A percentile compares a stretch with the other conserved stretches of the same genome.
These are phyloP conservation scores for Macadamia tetraphylla DNA, from an alignment of 164 flowering plant species.

Conservation along the genomic window DNA sequence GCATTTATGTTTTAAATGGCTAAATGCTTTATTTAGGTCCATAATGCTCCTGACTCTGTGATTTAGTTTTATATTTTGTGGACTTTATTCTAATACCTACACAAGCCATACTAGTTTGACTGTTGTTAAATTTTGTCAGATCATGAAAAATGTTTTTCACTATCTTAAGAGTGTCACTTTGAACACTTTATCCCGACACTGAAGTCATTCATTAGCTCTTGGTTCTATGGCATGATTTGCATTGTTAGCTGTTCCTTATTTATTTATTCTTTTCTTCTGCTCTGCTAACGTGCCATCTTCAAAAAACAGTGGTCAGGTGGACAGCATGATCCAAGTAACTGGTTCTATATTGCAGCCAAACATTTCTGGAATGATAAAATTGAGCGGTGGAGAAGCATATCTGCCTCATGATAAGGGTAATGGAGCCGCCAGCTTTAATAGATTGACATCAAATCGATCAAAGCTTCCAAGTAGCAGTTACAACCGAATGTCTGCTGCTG, in stretches of 20 bases:
- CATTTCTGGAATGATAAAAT: slow-evolving; percentile 85
- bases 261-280: background rate
- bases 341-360: slow-evolving; percentile 96
- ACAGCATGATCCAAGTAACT: slow-evolving; percentile 77
- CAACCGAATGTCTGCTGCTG: slow-evolving; percentile 57
- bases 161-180: background rate
- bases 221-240: too few species aligned
- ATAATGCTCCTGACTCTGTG: background rate
- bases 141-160: too few species aligned
- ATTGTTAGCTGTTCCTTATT: background rate
- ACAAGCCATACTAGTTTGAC: background rate
- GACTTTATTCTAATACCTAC: background rate
- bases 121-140: background rate
- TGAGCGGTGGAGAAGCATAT: slow-evolving; percentile 98
- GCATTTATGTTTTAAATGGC: background rate
- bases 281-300: slow-evolving; percentile 12
- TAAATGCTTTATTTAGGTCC: background rate
- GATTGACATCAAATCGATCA: slow-evolving; percentile 49
- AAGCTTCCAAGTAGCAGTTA: slow-evolving; percentile 42
- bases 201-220: too few species aligned
- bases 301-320: slow-evolving; percentile 86
- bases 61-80: background rate
- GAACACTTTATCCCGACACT: background rate
- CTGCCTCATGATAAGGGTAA: slow-evolving; percentile 93
- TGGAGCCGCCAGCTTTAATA: slow-evolving; percentile 61